Evolutionary conservation across 1,284 basidiomycete species (phyloP), one percentile per base, ranked within the genome.

Genomic region (Ganoderma multipileum): DNA sequence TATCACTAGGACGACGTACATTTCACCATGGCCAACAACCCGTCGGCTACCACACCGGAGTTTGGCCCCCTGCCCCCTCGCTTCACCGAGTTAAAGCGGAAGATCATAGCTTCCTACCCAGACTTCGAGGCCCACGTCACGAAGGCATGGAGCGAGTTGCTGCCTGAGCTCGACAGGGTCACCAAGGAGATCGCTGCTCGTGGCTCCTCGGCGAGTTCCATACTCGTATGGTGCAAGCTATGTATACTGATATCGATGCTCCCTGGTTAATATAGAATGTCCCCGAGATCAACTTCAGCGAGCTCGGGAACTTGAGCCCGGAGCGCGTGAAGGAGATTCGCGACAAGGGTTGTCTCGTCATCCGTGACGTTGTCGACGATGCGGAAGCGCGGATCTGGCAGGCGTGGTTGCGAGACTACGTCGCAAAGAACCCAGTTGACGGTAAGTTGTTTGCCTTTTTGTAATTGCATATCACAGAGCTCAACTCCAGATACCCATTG

Each of bases 281-380:
- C 54, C 89, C 91, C 0, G 86, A 90, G 78, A 85, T 91, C 57
- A 81, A 85, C 11, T 90, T 91, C 75, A 74, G 81, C 2, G 86
- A 90, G 57, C 78, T 92, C 28, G 75, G 81, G 3, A 85, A 77
- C 36, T 78, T 91, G 62, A 80, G 81, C 33, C 68, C 76, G 0
- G 85, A 87, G 39, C 80, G 86, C 60, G 71, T 89, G 7, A 82
- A 83, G 3, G 79, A 78, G 61, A 88, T 92, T 70, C 88, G 83
- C 72, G 80, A 85, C 58, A 83, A 83, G 67, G 91, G 91, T 9
- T 84, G 84, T 36, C 83, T 91, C 30, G 84, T 92, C n/a, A 88
- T 92, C 66, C 83, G 80, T 54, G 85, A 87, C 71, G 85, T 92
- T 2, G 89, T 92, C 1, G 84, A 88, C 54, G 83, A 86, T 64